Base-by-base conservation (phyloP, 2,329 filamentous ascomycete genomes). In the Clarireedia paspali region DNA sequence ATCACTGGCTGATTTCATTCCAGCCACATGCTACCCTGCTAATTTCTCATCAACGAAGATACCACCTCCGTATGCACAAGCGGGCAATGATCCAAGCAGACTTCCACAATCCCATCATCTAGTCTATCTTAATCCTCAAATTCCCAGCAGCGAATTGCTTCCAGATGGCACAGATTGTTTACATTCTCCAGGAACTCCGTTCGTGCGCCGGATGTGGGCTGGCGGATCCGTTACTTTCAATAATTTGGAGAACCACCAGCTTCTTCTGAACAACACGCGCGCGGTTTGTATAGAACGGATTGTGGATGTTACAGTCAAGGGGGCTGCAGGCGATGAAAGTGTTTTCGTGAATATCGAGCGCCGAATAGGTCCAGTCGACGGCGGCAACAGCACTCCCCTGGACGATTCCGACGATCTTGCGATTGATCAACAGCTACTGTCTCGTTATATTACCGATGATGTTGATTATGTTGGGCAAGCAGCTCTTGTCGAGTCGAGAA, bases 141-240 rank as follows among this genome's bases (percentile, higher is more conserved):
- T 86, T 17, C 75, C 80, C 0, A 74, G 81, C 14, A 80, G 78
- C 6, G 64, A 75, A 36, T 80, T 97, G 45, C 78, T 90, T 17
- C 75, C 83, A 1, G 94, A 99, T 73, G 92, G 94, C 56, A 95
- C 91, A 1, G 92, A 97, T 69, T 75, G 81, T 4, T 76, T 86
- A 53, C 90, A 96, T 67, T 84, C 78, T 24, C 92, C 92, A 0
- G 89, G 87, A 1, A 68, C 69, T 4, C 83, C 84, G 1, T 96
- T 88, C 68, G 78, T 78, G 50, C 81, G 88, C 23, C 84, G 94
- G 17, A 83, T 99, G 74, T 99, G 94, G 94, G 89, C 89, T 14
- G 91, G 91, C 34, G 94, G 92, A 0, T 78, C 79, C 42, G 71
- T 96, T 7, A 68, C 67, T 1, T 88, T 88, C 63, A 70, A 71